phyloP scores from a whole-genome alignment of 2,329 filamentous ascomycete species.

The Coniosporium tulheliwenetii region DNA sequence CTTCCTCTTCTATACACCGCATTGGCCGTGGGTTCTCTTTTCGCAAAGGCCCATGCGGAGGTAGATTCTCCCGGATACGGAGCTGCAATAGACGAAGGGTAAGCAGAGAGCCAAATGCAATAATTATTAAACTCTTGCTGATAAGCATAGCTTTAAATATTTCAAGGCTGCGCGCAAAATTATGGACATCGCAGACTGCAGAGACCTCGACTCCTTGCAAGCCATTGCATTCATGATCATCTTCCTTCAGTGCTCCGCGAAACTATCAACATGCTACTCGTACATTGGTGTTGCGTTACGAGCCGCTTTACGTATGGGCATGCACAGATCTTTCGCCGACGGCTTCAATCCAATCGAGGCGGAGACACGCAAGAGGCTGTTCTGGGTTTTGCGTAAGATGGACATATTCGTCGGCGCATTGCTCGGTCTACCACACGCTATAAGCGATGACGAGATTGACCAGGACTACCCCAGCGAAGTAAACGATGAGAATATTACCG shows the following conservation, averaged over 20 bases:
- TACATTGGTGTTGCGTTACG: slow-evolving; percentile 35
- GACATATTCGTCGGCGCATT: slow-evolving; percentile 36
- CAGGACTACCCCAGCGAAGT: slow-evolving; percentile 30
- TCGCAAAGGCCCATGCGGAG: slow-evolving; percentile 21
- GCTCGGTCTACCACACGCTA: slow-evolving; percentile 31
- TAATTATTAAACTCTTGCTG: not conserved
- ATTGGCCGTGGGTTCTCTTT: slow-evolving; percentile 31
- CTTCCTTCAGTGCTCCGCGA: slow-evolving; percentile 35
- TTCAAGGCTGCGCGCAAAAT: slow-evolving; percentile 32
- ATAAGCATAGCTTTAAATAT: slow-evolving; percentile 25
- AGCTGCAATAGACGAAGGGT: slow-evolving; percentile 30
- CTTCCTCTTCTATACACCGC: slow-evolving; percentile 32
- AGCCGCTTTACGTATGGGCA: slow-evolving; percentile 33
- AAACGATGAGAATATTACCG: slow-evolving; percentile 35
- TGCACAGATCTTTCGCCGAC: slow-evolving; percentile 31
- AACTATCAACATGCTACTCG: slow-evolving; percentile 35
- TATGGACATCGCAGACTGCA: slow-evolving; percentile 36
- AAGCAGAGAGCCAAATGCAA: slow-evolving; percentile 2
- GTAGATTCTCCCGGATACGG: slow-evolving; percentile 26
- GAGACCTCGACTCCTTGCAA: slow-evolving; percentile 33
- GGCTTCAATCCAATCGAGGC: slow-evolving; percentile 32
- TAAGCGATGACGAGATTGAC: slow-evolving; percentile 33
- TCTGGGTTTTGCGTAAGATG: slow-evolving; percentile 35
- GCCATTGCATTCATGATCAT: slow-evolving; percentile 38
- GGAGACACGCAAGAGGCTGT: slow-evolving; percentile 33